Conservation (phyloP, 2,329 filamentous ascomycete genomes). For the Fusarium penzigii region DNA sequence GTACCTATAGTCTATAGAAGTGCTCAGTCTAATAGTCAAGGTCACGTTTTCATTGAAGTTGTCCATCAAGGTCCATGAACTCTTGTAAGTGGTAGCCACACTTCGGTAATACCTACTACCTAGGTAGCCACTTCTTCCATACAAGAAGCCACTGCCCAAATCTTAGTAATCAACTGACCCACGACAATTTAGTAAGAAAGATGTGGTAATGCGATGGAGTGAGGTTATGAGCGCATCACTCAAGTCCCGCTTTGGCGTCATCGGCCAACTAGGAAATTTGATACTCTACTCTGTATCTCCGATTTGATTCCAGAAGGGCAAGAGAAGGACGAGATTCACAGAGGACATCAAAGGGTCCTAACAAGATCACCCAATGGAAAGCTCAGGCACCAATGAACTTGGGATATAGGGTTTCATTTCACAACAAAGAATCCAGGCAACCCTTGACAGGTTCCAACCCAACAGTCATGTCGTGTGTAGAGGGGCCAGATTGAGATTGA, state of each 20-base stretch:
- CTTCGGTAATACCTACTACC: too few relatives aligned
- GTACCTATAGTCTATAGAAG: not conserved
- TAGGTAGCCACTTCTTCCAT: not conserved
- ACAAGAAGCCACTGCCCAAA: not conserved
- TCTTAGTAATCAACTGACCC: constrained; percentile 25
- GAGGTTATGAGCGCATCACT: constrained; percentile 13
- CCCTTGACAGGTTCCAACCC: too few relatives aligned
- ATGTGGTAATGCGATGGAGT: not conserved
- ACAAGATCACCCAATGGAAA: too few relatives aligned
- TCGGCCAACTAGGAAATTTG: constrained; percentile 1
- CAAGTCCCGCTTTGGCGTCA: constrained; percentile 23
- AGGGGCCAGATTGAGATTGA: too few relatives aligned
- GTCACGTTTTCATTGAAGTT: constrained; percentile 7
- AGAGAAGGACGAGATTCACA: not conserved
- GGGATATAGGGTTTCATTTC: too few relatives aligned
- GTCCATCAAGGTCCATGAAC: constrained; percentile 34
- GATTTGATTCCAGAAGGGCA: not conserved
- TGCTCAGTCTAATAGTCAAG: constrained; percentile 4
- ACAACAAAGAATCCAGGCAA: too few relatives aligned
- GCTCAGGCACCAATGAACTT: too few relatives aligned
- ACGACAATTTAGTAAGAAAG: not conserved
- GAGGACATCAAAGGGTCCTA: too few relatives aligned
- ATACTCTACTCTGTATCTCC: constrained; percentile 10
- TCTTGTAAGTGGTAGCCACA: not conserved
- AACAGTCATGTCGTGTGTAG: too few relatives aligned